Conservation (phyloP, 805 yeast species). For the Kurtzmaniella fragi region DNA sequence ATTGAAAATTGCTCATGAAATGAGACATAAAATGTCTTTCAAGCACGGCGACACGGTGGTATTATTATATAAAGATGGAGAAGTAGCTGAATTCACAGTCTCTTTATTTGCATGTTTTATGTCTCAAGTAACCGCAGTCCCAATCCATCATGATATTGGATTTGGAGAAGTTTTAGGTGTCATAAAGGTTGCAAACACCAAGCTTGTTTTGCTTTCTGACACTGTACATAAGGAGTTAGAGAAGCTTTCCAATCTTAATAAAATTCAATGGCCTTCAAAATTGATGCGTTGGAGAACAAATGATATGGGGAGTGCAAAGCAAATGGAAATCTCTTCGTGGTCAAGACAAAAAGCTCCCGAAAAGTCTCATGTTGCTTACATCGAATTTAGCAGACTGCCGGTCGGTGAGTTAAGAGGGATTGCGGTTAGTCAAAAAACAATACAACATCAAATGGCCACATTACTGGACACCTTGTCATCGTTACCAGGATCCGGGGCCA, state of each 20-base stretch:
- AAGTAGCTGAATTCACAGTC: constrained; percentile 77
- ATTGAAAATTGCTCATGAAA: constrained; percentile 82
- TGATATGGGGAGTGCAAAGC: constrained; percentile 66
- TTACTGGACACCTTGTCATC: constrained; percentile 66
- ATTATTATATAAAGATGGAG: constrained; percentile 76
- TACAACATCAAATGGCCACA: constrained; percentile 82
- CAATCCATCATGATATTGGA: constrained; percentile 72
- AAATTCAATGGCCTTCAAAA: constrained; percentile 67
- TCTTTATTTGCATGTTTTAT: constrained; percentile 89
- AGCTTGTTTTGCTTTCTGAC: constrained; percentile 77
- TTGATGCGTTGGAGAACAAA: constrained; percentile 77
- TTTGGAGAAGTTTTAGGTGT: constrained; percentile 67
- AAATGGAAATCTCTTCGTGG: constrained; percentile 29
- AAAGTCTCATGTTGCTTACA: constrained; percentile 70
- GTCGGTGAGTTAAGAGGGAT: constrained; percentile 91
- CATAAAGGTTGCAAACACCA: constrained; percentile 68
- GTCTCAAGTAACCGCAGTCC: constrained; percentile 93
- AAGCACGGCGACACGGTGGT: constrained; percentile 82
- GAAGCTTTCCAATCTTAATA: constrained; percentile 35
- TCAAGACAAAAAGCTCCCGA: constrained; percentile 5
- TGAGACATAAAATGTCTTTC: constrained; percentile 64
- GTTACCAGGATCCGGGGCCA: constrained; percentile 52
- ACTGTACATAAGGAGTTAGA: constrained; percentile 72
- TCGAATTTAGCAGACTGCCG: constrained; percentile 87
- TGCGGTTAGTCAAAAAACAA: constrained; percentile 83